phyloP scores from a whole-genome alignment of 1,139 yeast species.

The Trichomonascaceae sp. region DNA sequence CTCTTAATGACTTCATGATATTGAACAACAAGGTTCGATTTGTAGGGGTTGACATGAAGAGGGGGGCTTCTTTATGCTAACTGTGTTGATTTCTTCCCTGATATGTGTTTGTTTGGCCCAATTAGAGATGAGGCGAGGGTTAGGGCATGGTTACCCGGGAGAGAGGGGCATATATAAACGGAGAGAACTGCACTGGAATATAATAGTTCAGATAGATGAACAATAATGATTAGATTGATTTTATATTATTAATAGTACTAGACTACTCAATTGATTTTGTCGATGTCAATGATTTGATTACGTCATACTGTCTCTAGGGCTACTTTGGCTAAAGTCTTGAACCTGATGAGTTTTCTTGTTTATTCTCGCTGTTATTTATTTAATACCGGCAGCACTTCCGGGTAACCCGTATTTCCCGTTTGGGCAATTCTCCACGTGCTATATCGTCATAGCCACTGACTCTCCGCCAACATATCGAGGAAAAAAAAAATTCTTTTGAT shows the following conservation, averaged over 20 bases:
- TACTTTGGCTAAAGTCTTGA: no score
- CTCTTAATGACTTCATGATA: conserved; percentile 10
- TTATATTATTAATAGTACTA: no score
- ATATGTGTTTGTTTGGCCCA: background rate
- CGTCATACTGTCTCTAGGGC: no score
- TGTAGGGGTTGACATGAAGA: background rate
- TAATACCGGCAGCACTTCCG: no score
- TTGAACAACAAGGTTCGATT: background rate
- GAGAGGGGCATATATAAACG: background rate
- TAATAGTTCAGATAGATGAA: no score
- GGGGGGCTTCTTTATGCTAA: background rate
- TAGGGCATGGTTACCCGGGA: background rate
- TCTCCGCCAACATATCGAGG: background rate
- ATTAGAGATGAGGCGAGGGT: background rate
- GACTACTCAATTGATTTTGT: no score
- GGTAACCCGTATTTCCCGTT: background rate
- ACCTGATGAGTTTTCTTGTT: no score
- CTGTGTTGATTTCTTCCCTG: background rate
- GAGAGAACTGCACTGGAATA: no score
- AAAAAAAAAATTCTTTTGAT: background rate
- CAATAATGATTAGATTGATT: no score
- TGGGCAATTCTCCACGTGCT: background rate
- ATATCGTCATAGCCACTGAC: background rate
- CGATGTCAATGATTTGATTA: no score
- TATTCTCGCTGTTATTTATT: no score